Evolutionary conservation across 805 yeast species (phyloP), one percentile per base, ranked within the genome.

Genomic region (Saturnispora quitensis): DNA sequence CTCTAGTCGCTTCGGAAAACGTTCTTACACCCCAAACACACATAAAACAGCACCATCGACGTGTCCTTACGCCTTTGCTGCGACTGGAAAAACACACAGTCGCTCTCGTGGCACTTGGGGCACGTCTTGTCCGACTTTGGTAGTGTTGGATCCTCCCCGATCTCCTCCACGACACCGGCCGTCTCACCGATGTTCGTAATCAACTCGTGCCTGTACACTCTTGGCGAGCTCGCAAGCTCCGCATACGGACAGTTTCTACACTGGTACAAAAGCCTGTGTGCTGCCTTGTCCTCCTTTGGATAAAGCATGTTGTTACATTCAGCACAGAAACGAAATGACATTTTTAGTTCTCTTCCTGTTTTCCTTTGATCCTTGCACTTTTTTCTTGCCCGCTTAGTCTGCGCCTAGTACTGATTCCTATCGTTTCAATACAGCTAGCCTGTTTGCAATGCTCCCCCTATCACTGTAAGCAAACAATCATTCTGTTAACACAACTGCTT

Each of bases 251-350:
- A 93, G 64, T 91, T 90, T 64, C 99, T 82, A 71, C 99, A 93
- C 53, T 95, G 90, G 67, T 87, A 93, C 53, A 91, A 73, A 55
- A 93, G 72, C 58, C 89, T 68, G 64, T 79, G 81, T 58, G 79
- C 74, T 53, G 84, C 88, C 63, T 85, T 87, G 66, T 93, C 98
- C 73, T 93, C 99, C 59, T 88, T 81, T 20, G 99, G 99, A 68
- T 93, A 93, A 71, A 93, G 78, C 99, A 93, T 93, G 67, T 93
- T 93, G 77, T 93, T 93, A 79, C 95, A 91, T 66, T 91, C 95
- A 62, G 93, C 83, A 70, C 99, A 91, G 74, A 91, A 91, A 67
- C 96, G 79, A 72, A 93, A 91, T 50, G 97, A 89, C 62, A 65
- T 64, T 34, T 35, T 50, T 22, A 1, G 8, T 35, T 35, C 6